Evolutionary conservation across 1,284 basidiomycete genomes (phyloP).

Genomic region (Ustilago trichophora): DNA sequence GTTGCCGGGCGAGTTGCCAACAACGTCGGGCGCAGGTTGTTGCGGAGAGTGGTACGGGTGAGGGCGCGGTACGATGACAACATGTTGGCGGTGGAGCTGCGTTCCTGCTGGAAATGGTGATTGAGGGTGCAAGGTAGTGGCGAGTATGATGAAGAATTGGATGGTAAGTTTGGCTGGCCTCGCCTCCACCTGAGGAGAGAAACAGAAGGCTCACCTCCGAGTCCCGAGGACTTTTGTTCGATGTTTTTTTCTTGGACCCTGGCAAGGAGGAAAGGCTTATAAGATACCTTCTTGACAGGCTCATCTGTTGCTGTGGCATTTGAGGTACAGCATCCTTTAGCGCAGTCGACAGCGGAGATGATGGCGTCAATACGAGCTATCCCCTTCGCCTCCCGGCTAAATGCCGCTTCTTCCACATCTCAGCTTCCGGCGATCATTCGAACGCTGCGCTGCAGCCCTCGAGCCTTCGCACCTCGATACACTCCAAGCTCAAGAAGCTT

Average conservation of each 20-base stretch:
- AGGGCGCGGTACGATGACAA: neutral
- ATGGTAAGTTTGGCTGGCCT: too few species aligned
- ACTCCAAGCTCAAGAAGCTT: neutral
- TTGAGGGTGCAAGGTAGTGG: too few species aligned
- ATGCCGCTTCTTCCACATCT: neutral
- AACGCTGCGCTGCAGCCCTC: too few species aligned
- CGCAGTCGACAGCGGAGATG: neutral
- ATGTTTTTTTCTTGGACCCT: neutral
- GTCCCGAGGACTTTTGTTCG: neutral
- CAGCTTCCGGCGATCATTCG: neutral
- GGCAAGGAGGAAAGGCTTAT: too few species aligned
- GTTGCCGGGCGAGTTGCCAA: neutral
- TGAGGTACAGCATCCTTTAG: too few species aligned
- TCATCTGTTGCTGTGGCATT: too few species aligned
- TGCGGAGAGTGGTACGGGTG: neutral
- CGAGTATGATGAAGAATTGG: too few species aligned
- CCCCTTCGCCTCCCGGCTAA: neutral
- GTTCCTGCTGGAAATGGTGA: too few species aligned
- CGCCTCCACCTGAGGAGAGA: slow-evolving; percentile 1
- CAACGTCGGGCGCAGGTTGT: neutral
- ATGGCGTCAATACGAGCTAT: slow-evolving; percentile 4
- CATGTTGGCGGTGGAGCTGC: slow-evolving; percentile 4
- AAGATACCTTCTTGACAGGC: too few species aligned
- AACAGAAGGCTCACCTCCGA: slow-evolving; percentile 8
- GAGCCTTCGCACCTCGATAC: too few species aligned